Percentiles rank a stretch among this genome's conserved stretches.
Conservation (phyloP, 768 basidiomycete genomes). For the Rossbeevera mucosa region DNA sequence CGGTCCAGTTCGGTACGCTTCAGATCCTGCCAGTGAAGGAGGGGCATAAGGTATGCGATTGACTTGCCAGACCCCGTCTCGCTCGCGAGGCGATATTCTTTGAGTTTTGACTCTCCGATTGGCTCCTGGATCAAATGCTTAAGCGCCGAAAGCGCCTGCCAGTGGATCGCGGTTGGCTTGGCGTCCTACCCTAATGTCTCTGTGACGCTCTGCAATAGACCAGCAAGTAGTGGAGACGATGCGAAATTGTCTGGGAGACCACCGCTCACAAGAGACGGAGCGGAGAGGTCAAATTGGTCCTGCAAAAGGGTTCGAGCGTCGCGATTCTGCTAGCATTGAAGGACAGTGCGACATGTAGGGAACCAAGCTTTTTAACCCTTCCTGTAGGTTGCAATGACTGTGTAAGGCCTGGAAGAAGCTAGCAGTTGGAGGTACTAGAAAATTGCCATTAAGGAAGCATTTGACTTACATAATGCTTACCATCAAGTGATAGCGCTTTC, state of each 20-base stretch:
- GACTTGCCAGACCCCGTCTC: conserved; percentile 94
- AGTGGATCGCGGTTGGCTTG: conserved; percentile 77
- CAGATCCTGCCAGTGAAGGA: conserved; percentile 73
- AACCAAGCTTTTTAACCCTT: conserved; percentile 24
- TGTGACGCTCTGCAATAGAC: conserved; percentile 53
- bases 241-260: conserved; percentile 45
- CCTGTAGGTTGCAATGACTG: conserved; percentile 25
- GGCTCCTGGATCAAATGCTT: conserved; percentile 50
- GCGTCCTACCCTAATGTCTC: conserved; percentile 55
- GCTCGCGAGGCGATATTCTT: conserved; percentile 67
- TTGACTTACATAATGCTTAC: not conserved
- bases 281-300: conserved; percentile 36
- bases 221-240: conserved; percentile 66
- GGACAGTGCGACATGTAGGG: conserved; percentile 21
- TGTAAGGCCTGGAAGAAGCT: conserved; percentile 25
- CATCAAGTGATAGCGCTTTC: no score
- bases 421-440: not conserved
- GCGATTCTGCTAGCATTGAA: conserved; percentile 4
- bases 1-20: conserved; percentile 55
- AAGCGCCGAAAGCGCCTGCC: conserved; percentile 59
- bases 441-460: conserved; percentile 3
- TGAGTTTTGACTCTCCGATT: conserved; percentile 14
- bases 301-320: conserved; percentile 26
- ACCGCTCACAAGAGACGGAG: conserved; percentile 14
- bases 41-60: conserved; percentile 81